Conservation (phyloP, 2,329 filamentous ascomycete species). For the Penicillium freii region DNA sequence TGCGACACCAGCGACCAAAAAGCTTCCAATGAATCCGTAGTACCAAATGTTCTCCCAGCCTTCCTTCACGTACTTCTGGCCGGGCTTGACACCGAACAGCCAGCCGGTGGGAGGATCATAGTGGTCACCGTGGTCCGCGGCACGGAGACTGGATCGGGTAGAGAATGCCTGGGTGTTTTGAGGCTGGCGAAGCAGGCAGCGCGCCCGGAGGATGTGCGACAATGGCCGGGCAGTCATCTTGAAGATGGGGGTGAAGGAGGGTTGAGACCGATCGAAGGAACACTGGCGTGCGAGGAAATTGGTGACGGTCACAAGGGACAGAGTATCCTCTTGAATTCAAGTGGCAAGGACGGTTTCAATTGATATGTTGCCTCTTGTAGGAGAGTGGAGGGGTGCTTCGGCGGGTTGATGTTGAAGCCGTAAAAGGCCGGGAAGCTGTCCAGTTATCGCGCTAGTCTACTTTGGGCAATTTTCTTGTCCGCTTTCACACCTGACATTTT, state of each 20-base stretch:
- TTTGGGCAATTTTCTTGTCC: slow-evolving; percentile 27
- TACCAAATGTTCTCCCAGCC: slow-evolving; percentile 90
- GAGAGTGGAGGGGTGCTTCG: slow-evolving; percentile 32
- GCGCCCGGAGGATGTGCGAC: slow-evolving; percentile 41
- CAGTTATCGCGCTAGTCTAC: slow-evolving; percentile 32
- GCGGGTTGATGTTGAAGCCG: slow-evolving; percentile 40
- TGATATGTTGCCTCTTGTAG: slow-evolving; percentile 25
- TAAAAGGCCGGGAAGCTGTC: slow-evolving; percentile 37
- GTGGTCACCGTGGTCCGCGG: slow-evolving; percentile 65
- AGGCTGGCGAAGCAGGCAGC: slow-evolving; percentile 38
- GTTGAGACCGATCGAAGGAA: slow-evolving; percentile 11
- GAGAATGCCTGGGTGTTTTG: slow-evolving; percentile 42
- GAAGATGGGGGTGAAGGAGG: slow-evolving; percentile 23
- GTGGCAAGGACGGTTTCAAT: slow-evolving; percentile 25
- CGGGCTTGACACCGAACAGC: slow-evolving; percentile 91
- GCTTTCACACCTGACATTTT: slow-evolving; percentile 25
- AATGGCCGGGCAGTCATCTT: slow-evolving; percentile 42
- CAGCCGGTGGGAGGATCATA: slow-evolving; percentile 90
- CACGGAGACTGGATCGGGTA: slow-evolving; percentile 39
- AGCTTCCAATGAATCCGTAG: slow-evolving; percentile 78
- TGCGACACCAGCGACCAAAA: slow-evolving; percentile 70
- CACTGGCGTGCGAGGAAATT: slow-evolving; percentile 4
- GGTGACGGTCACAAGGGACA: slow-evolving; percentile 6
- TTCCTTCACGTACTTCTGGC: slow-evolving; percentile 93
- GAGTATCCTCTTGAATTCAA: slow-evolving; percentile 13